These are phyloP conservation scores for Thelonectria olida DNA, from an alignment of 2,329 filamentous ascomycete species.

Conservation along the genomic window DNA sequence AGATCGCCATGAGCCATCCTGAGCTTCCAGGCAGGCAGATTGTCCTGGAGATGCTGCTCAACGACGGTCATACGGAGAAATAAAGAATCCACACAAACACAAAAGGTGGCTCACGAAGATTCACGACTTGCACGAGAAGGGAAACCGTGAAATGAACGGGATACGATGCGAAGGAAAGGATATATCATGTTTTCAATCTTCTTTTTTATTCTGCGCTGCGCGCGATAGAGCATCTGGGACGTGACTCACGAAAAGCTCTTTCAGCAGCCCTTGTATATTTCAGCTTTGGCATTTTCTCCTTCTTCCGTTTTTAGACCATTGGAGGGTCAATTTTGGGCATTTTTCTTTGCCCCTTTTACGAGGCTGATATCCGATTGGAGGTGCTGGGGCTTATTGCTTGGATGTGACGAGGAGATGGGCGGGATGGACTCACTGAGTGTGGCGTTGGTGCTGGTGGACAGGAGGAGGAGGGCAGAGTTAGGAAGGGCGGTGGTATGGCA, in stretches of 20 bases:
- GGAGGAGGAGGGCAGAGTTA: too few species aligned
- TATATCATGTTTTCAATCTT: neutral
- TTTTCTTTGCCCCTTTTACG: too few species aligned
- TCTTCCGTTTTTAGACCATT: neutral
- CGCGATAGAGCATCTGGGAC: neutral
- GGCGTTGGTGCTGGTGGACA: too few species aligned
- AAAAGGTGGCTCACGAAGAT: conserved; percentile 8
- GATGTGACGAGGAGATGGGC: too few species aligned
- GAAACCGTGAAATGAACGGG: conserved; percentile 10
- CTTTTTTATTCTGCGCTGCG: neutral
- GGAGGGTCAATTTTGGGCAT: too few species aligned
- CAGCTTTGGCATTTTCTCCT: neutral
- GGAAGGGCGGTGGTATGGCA: too few species aligned
- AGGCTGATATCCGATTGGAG: too few species aligned
- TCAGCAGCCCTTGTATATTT: neutral
- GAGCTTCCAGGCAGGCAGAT: conserved; percentile 86
- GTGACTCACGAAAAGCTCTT: too few species aligned
- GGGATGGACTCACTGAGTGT: too few species aligned
- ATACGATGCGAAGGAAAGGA: neutral
- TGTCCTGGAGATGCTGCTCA: conserved; percentile 90
- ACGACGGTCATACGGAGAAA: conserved; percentile 77
- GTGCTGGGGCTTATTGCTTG: too few species aligned
- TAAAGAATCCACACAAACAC: conserved; percentile 16
- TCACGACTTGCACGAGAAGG: conserved; percentile 11
- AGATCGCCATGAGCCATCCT: conserved; percentile 95